Conservation (phyloP, 768 basidiomycete species). For the Naganishia onofrii region DNA sequence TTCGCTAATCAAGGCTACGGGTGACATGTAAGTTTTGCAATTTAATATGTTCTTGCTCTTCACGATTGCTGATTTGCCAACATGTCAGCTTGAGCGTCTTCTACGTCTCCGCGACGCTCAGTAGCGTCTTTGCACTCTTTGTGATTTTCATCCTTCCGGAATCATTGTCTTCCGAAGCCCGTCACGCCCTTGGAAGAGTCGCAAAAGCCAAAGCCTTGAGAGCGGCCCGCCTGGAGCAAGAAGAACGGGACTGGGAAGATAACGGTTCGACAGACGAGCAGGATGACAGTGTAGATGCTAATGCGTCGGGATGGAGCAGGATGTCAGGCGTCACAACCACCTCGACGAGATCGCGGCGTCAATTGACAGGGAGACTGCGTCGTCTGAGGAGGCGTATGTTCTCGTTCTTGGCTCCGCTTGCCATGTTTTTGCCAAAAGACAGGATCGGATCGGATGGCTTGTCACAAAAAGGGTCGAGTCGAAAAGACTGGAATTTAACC, state of each 20-base stretch:
- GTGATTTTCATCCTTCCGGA: conserved; percentile 63
- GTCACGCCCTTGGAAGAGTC: conserved; percentile 36
- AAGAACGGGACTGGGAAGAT: conserved; percentile 48
- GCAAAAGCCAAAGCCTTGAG: conserved; percentile 32
- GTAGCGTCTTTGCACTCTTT: conserved; percentile 62
- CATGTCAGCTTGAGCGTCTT: conserved; percentile 61
- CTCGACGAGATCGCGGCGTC: conserved; percentile 32
- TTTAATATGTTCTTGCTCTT: neutral
- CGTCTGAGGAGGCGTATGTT: conserved; percentile 51
- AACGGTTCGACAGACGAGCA: conserved; percentile 16
- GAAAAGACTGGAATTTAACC: conserved; percentile 72
- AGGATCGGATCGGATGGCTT: conserved; percentile 27
- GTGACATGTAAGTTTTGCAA: conserved; percentile 50
- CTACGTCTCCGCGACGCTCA: conserved; percentile 62
- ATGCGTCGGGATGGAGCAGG: conserved; percentile 41
- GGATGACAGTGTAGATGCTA: conserved; percentile 23
- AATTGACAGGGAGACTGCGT: conserved; percentile 42
- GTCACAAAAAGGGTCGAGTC: conserved; percentile 32
- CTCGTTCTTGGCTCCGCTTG: conserved; percentile 64
- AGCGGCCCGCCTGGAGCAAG: conserved; percentile 36
- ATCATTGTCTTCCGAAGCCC: conserved; percentile 61
- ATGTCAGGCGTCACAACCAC: conserved; percentile 31
- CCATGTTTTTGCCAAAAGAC: conserved; percentile 65
- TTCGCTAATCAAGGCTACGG: conserved; percentile 62
- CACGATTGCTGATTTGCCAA: neutral